Conservation (phyloP, 2,329 filamentous ascomycete species). For the Epichloe sylvatica region DNA sequence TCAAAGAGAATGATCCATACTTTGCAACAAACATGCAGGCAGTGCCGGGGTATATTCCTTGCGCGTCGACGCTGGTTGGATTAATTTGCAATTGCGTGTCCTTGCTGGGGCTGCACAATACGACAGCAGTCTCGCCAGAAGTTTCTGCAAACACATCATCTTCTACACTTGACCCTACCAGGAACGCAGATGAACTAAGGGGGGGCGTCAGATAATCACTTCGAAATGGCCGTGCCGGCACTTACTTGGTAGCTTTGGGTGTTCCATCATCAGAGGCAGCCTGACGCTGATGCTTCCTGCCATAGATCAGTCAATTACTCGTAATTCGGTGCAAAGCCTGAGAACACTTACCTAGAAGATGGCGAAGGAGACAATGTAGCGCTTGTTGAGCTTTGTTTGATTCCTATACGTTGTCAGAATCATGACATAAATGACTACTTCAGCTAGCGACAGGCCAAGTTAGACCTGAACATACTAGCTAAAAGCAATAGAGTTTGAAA, state of each 20-base stretch:
- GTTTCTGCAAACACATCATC: slow-evolving; percentile 10
- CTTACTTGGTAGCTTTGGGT: slow-evolving; percentile 5
- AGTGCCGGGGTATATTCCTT: slow-evolving; percentile 34
- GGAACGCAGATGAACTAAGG: slow-evolving; percentile 5
- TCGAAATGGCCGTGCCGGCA: not conserved
- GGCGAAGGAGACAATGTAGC: slow-evolving; percentile 1
- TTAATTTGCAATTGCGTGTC: slow-evolving; percentile 1
- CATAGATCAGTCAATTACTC: not conserved
- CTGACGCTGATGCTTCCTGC: slow-evolving; percentile 4
- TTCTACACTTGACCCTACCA: slow-evolving; percentile 8
- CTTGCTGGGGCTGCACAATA: not conserved
- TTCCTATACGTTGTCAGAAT: not conserved
- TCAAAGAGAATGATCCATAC: slow-evolving; percentile 28
- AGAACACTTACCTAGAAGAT: not conserved
- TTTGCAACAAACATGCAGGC: slow-evolving; percentile 54
- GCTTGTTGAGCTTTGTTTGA: slow-evolving; percentile 2
- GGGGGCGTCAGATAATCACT: not conserved
- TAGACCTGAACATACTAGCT: not conserved
- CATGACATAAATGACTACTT: not conserved
- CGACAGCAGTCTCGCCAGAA: slow-evolving; percentile 1
- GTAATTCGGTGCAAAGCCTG: not conserved
- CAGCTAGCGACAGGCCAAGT: not conserved
- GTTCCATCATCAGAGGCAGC: slow-evolving; percentile 5
- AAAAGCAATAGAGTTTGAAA: not conserved
- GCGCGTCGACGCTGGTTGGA: slow-evolving; percentile 28